Evolutionary conservation across 2,329 filamentous ascomycete genomes (phyloP).

Genomic region (Fusarium nodosum): DNA sequence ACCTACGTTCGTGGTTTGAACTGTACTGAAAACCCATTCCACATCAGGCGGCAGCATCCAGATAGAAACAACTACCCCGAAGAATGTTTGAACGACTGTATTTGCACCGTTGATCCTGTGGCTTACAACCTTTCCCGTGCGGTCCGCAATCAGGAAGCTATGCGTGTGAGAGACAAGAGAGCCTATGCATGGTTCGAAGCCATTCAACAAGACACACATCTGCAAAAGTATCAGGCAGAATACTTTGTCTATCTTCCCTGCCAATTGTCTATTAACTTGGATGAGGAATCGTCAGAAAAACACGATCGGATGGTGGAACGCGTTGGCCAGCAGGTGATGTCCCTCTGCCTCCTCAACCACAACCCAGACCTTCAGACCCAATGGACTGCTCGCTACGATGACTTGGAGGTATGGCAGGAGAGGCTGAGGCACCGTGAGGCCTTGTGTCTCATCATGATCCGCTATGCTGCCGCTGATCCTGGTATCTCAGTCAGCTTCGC

Average conservation of each 20-base stretch:
- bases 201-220: neutral
- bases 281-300: neutral
- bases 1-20: conserved; percentile 2
- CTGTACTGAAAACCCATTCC: conserved; percentile 17
- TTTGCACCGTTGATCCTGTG: conserved; percentile 8
- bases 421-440: conserved; percentile 1
- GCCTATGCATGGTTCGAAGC: conserved; percentile 6
- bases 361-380: conserved; percentile 2
- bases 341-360: conserved; percentile 5
- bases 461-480: conserved; percentile 23
- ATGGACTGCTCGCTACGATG: neutral
- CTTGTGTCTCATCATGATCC: conserved; percentile 2
- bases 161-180: neutral
- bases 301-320: neutral
- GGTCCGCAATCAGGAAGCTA: conserved; percentile 22
- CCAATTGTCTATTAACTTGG: conserved; percentile 17
- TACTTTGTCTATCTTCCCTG: conserved; percentile 11
- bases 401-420: neutral
- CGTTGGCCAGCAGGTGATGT: neutral
- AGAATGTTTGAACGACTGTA: conserved; percentile 12
- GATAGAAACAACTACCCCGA: neutral
- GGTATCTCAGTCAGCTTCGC: conserved; percentile 27
- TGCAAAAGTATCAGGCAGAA: neutral
- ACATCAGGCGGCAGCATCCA: conserved; percentile 6
- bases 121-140: conserved; percentile 33